phyloP scores from a whole-genome alignment of 805 yeast genomes.

The Kockiozyma suomiensis region DNA sequence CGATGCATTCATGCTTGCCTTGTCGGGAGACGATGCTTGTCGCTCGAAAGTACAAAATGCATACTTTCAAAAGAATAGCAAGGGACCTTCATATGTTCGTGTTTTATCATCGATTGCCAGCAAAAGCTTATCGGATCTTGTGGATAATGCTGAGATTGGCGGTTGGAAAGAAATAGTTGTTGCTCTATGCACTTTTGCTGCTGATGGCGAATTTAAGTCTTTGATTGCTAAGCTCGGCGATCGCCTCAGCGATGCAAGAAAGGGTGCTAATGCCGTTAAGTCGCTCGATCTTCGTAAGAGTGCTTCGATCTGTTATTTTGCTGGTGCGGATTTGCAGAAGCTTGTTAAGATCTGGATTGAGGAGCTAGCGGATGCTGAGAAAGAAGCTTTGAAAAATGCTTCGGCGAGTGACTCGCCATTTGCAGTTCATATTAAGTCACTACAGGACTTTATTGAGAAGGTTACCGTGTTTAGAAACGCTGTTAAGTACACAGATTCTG shows the following conservation, averaged over 20 bases:
- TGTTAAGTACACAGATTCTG: constrained; percentile 36
- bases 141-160: constrained; percentile 69
- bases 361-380: constrained; percentile 60
- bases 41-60: constrained; percentile 70
- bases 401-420: constrained; percentile 55
- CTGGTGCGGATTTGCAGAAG: constrained; percentile 79
- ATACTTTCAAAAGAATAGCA: constrained; percentile 63
- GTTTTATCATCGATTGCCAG: constrained; percentile 64
- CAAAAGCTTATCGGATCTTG: constrained; percentile 64
- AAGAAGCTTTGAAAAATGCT: constrained; percentile 38
- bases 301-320: constrained; percentile 76
- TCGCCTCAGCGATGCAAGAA: constrained; percentile 55
- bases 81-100: constrained; percentile 64
- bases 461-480: constrained; percentile 70
- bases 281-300: constrained; percentile 57
- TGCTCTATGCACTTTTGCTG: constrained; percentile 61
- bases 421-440: constrained; percentile 80
- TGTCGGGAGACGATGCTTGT: constrained; percentile 57
- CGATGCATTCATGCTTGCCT: constrained; percentile 83
- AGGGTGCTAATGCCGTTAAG: constrained; percentile 19
- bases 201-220: constrained; percentile 51
- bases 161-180: constrained; percentile 86
- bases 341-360: constrained; percentile 81
- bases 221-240: constrained; percentile 75
- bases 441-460: constrained; percentile 82